Conservation (phyloP, 371 early-diverging fungal species). For the Mortierella sp. region DNA sequence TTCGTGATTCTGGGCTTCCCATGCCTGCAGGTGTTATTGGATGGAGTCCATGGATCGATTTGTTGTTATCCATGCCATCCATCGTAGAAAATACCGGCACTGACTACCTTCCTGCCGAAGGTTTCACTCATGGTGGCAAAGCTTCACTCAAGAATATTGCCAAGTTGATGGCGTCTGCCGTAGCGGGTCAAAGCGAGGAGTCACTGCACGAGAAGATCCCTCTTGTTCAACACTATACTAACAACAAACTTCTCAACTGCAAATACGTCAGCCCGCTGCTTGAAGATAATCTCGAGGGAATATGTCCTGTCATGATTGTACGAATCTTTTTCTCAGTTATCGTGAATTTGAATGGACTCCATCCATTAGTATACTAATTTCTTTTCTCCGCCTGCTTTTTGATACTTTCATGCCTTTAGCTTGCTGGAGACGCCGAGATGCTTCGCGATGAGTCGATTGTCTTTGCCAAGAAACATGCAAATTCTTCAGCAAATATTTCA, state of each 20-base stretch:
- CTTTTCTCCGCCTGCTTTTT: background rate
- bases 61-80: slow-evolving; percentile 75
- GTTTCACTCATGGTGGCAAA: slow-evolving; percentile 58
- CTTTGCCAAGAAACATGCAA: slow-evolving; percentile 39
- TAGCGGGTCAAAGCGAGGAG: slow-evolving; percentile 38
- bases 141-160: slow-evolving; percentile 62
- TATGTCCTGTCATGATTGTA: slow-evolving; percentile 64
- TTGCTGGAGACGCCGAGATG: slow-evolving; percentile 76
- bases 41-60: slow-evolving; percentile 65
- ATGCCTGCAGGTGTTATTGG: slow-evolving; percentile 64
- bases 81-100: slow-evolving; percentile 65
- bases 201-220: slow-evolving; percentile 42
- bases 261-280: slow-evolving; percentile 67
- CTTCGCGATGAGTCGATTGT: slow-evolving; percentile 76
- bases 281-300: slow-evolving; percentile 61
- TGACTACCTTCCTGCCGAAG: slow-evolving; percentile 72
- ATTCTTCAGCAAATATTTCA: slow-evolving; percentile 43
- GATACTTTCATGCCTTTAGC: slow-evolving; percentile 38
- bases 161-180: slow-evolving; percentile 25
- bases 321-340: background rate
- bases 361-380: background rate
- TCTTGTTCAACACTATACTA: slow-evolving; percentile 66
- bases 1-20: slow-evolving; percentile 65
- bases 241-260: slow-evolving; percentile 60
- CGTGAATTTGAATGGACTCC: background rate